These are phyloP conservation scores for Chalciporus piperatus DNA, from an alignment of 768 basidiomycete genomes.

Conservation along the genomic window DNA sequence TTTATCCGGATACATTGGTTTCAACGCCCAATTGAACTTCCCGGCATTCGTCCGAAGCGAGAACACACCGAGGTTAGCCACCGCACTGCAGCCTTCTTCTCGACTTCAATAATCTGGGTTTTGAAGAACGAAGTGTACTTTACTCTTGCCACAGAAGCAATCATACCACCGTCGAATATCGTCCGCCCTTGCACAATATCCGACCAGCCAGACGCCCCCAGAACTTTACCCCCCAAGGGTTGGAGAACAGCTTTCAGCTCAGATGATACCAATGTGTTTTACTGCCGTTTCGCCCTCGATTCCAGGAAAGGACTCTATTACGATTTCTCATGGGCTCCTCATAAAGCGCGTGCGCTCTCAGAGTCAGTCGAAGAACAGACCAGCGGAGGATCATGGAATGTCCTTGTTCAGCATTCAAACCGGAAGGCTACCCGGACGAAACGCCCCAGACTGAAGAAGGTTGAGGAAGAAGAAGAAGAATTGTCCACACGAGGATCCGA, in stretches of 20 bases:
- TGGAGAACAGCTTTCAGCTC: constrained; percentile 7
- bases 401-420: constrained; percentile 28
- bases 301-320: constrained; percentile 61
- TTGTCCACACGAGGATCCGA: constrained; percentile 16
- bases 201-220: constrained; percentile 15
- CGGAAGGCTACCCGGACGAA: constrained; percentile 14
- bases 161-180: constrained; percentile 51
- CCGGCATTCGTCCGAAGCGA: constrained; percentile 56
- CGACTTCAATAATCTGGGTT: background rate
- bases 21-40: constrained; percentile 60
- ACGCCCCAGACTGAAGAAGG: constrained; percentile 17
- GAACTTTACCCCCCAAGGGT: constrained; percentile 14
- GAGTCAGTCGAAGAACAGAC: constrained; percentile 25
- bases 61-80: constrained; percentile 54
- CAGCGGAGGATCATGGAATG: constrained; percentile 47
- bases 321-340: constrained; percentile 55
- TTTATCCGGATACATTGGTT: constrained; percentile 75
- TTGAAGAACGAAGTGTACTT: constrained; percentile 76
- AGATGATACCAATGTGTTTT: constrained; percentile 38
- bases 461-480: constrained; percentile 26
- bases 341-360: constrained; percentile 40
- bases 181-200: constrained; percentile 50
- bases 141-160: constrained; percentile 46
- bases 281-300: constrained; percentile 59
- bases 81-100: background rate